A percentile compares a stretch with the other conserved stretches of the same genome.
Conservation (phyloP, 805 yeast species). For the Yarrowia sp. region DNA sequence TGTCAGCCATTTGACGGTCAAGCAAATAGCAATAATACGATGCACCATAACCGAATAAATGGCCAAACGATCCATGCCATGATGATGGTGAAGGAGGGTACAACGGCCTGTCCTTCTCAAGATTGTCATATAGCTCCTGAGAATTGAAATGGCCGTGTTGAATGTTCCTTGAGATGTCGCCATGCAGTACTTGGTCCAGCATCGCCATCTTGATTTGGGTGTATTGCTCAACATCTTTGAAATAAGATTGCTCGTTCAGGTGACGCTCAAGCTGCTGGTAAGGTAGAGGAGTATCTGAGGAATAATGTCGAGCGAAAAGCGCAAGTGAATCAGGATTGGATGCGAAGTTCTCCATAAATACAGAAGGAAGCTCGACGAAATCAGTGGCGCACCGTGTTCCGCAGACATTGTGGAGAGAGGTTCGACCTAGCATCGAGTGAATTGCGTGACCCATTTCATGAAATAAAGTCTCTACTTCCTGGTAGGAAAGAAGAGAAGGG, state of each 20-base stretch:
- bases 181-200: constrained; percentile 82
- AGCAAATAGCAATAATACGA: constrained; percentile 90
- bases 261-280: constrained; percentile 57
- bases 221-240: constrained; percentile 75
- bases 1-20: constrained; percentile 90
- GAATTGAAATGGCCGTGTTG: constrained; percentile 57
- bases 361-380: constrained; percentile 95
- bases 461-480: constrained; percentile 90
- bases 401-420: constrained; percentile 85
- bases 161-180: constrained; percentile 46
- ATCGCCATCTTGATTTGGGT: constrained; percentile 91
- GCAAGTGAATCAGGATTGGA: constrained; percentile 77
- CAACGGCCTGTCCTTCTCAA: constrained; percentile 66
- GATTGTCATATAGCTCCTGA: constrained; percentile 65
- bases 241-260: constrained; percentile 58
- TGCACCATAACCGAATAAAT: constrained; percentile 90
- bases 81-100: constrained; percentile 71
- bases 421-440: constrained; percentile 95
- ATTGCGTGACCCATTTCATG: constrained; percentile 99
- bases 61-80: constrained; percentile 96
- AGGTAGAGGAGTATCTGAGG: constrained; percentile 69
- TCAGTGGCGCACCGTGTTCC: constrained; percentile 97
- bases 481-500: constrained; percentile 65
- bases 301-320: constrained; percentile 73
- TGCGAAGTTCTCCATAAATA: constrained; percentile 94